Evolutionary conservation across 371 early-diverging fungal species (phyloP).

Genomic region (Haplosporangium sp.): DNA sequence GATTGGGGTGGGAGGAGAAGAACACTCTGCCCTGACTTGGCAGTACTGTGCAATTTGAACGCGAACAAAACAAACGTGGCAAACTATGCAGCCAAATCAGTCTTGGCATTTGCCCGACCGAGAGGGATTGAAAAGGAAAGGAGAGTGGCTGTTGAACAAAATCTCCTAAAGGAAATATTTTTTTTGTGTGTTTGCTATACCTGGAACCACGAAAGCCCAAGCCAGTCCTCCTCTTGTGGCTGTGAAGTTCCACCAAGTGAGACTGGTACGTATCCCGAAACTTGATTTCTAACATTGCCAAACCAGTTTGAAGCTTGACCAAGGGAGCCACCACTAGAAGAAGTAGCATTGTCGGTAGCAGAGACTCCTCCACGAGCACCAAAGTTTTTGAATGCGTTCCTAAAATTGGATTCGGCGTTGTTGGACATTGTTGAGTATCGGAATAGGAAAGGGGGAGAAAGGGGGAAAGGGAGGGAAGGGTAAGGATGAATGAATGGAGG

Average conservation of each 20-base stretch:
- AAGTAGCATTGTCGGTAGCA: constrained; percentile 12
- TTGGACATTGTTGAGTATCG: constrained; percentile 24
- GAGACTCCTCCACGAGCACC: constrained; percentile 49
- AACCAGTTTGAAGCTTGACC: constrained; percentile 41
- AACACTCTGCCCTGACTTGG: too few relatives aligned
- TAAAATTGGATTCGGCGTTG: constrained; percentile 49
- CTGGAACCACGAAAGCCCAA: constrained; percentile 52
- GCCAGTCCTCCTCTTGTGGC: constrained; percentile 46
- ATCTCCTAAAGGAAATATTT: too few relatives aligned
- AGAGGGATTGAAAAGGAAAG: background rate
- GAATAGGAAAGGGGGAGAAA: background rate
- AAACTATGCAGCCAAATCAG: background rate
- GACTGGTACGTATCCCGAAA: constrained; percentile 47
- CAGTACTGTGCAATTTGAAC: too few relatives aligned
- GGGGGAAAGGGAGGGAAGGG: background rate
- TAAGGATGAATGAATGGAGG: too few relatives aligned
- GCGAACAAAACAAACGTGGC: background rate
- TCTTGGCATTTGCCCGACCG: too few relatives aligned
- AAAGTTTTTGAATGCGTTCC: constrained; percentile 55
- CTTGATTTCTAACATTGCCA: constrained; percentile 43
- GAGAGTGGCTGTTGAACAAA: background rate
- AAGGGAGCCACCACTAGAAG: constrained; percentile 15
- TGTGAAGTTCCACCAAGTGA: constrained; percentile 37
- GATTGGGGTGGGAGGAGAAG: too few relatives aligned
- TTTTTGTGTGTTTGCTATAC: background rate